Evolutionary conservation across 192 early-diverging fungal genomes (phyloP).

Genomic region (Coemansia sp.): DNA sequence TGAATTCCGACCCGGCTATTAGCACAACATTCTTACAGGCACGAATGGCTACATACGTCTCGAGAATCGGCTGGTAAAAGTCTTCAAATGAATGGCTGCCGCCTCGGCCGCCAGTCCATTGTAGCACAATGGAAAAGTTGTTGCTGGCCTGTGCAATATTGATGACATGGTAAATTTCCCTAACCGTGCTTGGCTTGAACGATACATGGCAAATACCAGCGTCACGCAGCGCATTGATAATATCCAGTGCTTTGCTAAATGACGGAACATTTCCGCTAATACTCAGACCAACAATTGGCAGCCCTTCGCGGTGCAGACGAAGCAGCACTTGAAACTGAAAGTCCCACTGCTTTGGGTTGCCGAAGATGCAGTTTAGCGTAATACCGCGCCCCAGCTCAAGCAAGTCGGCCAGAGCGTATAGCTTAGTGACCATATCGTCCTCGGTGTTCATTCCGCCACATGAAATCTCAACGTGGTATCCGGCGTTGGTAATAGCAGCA

Average conservation of each 20-base stretch:
- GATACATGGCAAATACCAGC: conserved; percentile 75
- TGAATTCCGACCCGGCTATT: conserved; percentile 90
- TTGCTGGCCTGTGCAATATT: conserved; percentile 81
- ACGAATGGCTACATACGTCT: conserved; percentile 67
- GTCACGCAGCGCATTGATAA: conserved; percentile 70
- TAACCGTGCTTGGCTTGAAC: conserved; percentile 83
- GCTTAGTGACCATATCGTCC: conserved; percentile 63
- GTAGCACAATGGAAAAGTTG: conserved; percentile 82
- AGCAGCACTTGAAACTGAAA: conserved; percentile 78
- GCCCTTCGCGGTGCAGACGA: conserved; percentile 76
- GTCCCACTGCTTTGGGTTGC: conserved; percentile 84
- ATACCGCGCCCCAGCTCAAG: conserved; percentile 82
- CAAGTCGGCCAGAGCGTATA: conserved; percentile 69
- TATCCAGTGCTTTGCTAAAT: conserved; percentile 75
- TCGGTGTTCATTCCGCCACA: conserved; percentile 88
- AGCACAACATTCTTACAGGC: conserved; percentile 75
- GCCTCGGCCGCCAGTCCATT: conserved; percentile 95
- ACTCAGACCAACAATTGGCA: conserved; percentile 89
- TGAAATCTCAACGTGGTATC: conserved; percentile 89
- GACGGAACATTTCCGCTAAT: conserved; percentile 91
- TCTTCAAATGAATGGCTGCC: conserved; percentile 97
- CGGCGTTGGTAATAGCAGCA: conserved; percentile 82
- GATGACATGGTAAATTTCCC: conserved; percentile 77
- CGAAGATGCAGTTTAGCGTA: conserved; percentile 87
- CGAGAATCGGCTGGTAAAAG: conserved; percentile 85